Conservation (phyloP, 1,284 basidiomycete species). For the Fistulinella cinereoalba region DNA sequence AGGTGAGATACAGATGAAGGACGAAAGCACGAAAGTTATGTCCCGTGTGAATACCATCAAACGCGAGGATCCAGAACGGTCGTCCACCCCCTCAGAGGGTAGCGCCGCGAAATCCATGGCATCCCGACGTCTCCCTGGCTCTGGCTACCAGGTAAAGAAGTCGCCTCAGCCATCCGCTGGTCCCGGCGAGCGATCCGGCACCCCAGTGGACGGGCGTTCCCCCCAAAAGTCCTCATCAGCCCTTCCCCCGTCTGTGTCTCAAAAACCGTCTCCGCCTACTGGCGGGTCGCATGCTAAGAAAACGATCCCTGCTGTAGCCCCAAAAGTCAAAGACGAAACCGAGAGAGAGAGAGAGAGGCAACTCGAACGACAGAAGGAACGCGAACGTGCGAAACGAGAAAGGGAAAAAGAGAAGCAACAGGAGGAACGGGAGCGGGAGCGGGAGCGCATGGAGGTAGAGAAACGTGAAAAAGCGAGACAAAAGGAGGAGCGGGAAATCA, state of each 20-base stretch:
- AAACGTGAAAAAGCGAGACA: conserved; percentile 25
- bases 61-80: conserved; percentile 30
- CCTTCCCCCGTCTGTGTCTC: conserved; percentile 23
- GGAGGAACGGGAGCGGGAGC: conserved; percentile 18
- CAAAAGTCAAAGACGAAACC: conserved; percentile 28
- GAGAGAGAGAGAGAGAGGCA: conserved; percentile 29
- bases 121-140: conserved; percentile 46
- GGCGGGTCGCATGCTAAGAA: conserved; percentile 24
- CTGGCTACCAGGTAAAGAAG: conserved; percentile 40
- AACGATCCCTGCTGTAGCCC: conserved; percentile 17
- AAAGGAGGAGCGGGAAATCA: conserved; percentile 23
- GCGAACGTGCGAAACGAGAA: conserved; percentile 22
- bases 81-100: conserved; percentile 11
- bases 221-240: conserved; percentile 13
- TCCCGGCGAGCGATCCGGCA: conserved; percentile 12
- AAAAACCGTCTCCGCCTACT: conserved; percentile 31
- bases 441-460: conserved; percentile 24
- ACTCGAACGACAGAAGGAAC: conserved; percentile 20
- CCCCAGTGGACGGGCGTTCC: conserved; percentile 13
- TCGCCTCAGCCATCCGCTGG: conserved; percentile 19
- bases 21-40: conserved; percentile 43
- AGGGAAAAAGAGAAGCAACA: conserved; percentile 11
- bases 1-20: conserved; percentile 50
- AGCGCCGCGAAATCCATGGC: conserved; percentile 14
- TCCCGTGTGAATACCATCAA: conserved; percentile 25